Evolutionary conservation across 441 rosid species (phyloP).

Genomic region (Arabidopsis lyrata): DNA sequence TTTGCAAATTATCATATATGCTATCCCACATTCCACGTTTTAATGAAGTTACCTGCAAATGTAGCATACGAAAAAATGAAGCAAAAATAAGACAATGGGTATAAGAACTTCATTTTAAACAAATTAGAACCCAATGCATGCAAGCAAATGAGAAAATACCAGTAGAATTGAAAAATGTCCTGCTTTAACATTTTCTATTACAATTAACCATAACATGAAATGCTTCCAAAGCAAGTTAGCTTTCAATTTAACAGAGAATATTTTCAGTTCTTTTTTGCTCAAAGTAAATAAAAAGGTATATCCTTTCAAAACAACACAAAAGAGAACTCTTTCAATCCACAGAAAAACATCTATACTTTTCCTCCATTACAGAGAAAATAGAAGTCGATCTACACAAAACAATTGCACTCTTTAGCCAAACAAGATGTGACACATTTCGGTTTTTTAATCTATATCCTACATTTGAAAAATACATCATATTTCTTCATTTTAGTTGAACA

Average conservation of each 20-base stretch:
- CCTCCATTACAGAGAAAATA: neutral
- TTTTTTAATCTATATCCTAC: conserved; percentile 15
- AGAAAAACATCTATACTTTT: conserved; percentile 6
- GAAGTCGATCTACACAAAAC: conserved; percentile 25
- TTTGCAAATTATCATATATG: conserved; percentile 79
- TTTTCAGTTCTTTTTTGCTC: neutral
- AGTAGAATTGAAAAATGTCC: neutral
- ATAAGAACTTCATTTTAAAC: neutral
- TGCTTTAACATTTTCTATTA: neutral
- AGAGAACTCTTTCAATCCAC: conserved; percentile 13
- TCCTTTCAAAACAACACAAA: neutral
- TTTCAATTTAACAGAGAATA: conserved; percentile 9
- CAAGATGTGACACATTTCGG: conserved; percentile 14
- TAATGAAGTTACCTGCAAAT: conserved; percentile 80
- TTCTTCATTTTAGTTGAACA: neutral
- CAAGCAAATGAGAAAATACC: conserved; percentile 25
- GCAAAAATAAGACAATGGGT: conserved; percentile 14
- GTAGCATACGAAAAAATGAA: conserved; percentile 21
- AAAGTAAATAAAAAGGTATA: conserved; percentile 4
- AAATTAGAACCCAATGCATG: conserved; percentile 22
- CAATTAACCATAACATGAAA: neutral
- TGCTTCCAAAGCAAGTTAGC: conserved; percentile 11
- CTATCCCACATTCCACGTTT: conserved; percentile 90
- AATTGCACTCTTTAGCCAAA: conserved; percentile 19
- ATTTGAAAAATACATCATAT: conserved; percentile 18